Conservation (phyloP, 2,329 filamentous ascomycete species). For the Rosellinia necatrix region DNA sequence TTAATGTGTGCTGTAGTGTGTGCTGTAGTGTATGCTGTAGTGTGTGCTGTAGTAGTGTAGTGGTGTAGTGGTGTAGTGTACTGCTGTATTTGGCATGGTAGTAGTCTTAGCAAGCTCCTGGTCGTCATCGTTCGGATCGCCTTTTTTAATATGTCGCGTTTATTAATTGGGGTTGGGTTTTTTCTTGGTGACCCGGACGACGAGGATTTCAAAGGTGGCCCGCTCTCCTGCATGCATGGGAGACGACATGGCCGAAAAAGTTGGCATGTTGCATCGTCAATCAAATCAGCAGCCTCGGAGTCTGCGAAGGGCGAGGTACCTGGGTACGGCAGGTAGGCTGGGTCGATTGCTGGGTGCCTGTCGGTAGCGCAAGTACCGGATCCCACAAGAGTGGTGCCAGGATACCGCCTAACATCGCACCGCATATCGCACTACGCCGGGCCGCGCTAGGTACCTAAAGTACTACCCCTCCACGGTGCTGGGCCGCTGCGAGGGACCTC, state of each 20-base stretch:
- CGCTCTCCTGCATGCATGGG: slow-evolving; percentile 27
- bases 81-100: not conserved
- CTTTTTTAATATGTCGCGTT: slow-evolving; percentile 27
- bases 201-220: slow-evolving; percentile 23
- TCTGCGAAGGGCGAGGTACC: slow-evolving; percentile 24
- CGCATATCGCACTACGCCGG: too few relatives aligned
- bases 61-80: too few relatives aligned
- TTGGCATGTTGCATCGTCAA: slow-evolving; percentile 30
- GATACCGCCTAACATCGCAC: too few relatives aligned
- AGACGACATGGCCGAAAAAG: slow-evolving; percentile 15
- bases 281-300: slow-evolving; percentile 17
- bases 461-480: too few relatives aligned
- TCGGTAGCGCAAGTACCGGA: too few relatives aligned
- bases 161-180: slow-evolving; percentile 15
- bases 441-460: not conserved
- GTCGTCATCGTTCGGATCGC: slow-evolving; percentile 22
- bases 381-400: too few relatives aligned
- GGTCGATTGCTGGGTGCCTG: too few relatives aligned
- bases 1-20: too few relatives aligned
- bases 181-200: not conserved
- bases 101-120: slow-evolving; percentile 4
- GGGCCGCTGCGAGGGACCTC: too few relatives aligned
- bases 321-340: not conserved
- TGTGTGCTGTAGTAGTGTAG: too few relatives aligned
- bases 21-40: too few relatives aligned